Conservation (phyloP, 1,284 basidiomycete species). For the Boletus semigastroideus region DNA sequence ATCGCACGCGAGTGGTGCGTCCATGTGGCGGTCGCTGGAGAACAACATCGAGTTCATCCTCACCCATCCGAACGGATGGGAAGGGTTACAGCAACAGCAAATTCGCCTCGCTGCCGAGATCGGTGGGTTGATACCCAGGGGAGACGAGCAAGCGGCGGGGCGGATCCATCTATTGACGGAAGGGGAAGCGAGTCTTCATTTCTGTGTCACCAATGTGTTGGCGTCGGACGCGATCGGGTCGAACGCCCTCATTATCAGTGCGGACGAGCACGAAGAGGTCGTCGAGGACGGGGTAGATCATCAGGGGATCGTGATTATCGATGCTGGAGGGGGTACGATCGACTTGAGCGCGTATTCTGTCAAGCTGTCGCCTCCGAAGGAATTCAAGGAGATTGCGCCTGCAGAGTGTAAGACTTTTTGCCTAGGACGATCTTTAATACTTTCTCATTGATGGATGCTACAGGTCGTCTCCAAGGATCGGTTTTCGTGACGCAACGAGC, state of each 20-base stretch:
- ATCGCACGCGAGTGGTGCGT: constrained; percentile 42
- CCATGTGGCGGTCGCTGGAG: constrained; percentile 37
- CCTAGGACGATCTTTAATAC: fast-evolving
- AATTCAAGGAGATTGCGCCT: constrained; percentile 39
- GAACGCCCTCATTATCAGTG: constrained; percentile 9
- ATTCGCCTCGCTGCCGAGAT: constrained; percentile 37
- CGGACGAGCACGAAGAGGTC: constrained; percentile 15
- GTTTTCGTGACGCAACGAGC: constrained; percentile 45
- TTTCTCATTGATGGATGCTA: neutral
- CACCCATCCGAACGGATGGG: constrained; percentile 48
- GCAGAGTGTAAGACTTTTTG: constrained; percentile 38
- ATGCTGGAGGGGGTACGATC: constrained; percentile 54
- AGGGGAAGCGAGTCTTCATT: constrained; percentile 51
- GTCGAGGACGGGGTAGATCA: constrained; percentile 18
- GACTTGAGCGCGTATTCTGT: constrained; percentile 50
- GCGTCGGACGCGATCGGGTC: constrained; percentile 25
- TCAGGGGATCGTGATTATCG: constrained; percentile 49
- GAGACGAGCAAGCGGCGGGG: constrained; percentile 18
- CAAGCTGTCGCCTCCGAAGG: constrained; percentile 24
- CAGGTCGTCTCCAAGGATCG: constrained; percentile 36
- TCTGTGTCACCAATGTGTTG: constrained; percentile 40
- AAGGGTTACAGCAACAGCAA: constrained; percentile 38
- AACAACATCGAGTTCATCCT: constrained; percentile 37
- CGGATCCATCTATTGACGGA: constrained; percentile 48
- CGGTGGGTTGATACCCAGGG: constrained; percentile 32